Conservation (phyloP, 768 basidiomycete genomes). For the Tephrocybe sp. region DNA sequence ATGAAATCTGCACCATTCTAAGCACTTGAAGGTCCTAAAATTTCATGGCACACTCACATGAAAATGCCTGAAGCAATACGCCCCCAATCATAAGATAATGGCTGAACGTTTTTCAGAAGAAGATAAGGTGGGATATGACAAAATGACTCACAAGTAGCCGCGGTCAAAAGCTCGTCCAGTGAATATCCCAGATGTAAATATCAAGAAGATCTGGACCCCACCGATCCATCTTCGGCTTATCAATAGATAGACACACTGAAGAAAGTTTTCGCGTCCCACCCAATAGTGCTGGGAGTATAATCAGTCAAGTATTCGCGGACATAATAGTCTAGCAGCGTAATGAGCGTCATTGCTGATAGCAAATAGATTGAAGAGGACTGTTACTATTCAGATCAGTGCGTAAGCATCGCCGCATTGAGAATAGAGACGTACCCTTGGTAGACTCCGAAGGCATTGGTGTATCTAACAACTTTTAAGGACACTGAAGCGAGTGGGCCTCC, state of each 20-base stretch:
- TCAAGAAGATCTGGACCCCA: slow-evolving; percentile 38
- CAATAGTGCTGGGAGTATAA: slow-evolving; percentile 20
- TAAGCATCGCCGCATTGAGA: background rate
- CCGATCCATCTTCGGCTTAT: background rate
- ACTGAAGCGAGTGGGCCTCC: background rate
- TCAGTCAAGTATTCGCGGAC: slow-evolving; percentile 22
- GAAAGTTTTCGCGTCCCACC: slow-evolving; percentile 5
- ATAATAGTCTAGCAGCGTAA: slow-evolving; percentile 14
- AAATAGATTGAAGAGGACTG: background rate
- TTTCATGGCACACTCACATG: too few relatives aligned
- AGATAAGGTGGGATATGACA: too few relatives aligned
- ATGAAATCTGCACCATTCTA: too few relatives aligned
- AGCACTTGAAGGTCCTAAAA: too few relatives aligned
- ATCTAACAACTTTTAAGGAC: slow-evolving; percentile 7
- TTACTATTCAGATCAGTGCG: background rate
- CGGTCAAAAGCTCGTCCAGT: slow-evolving; percentile 28
- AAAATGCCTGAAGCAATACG: slow-evolving; percentile 13
- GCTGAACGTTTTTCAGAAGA: background rate
- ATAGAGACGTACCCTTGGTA: slow-evolving; percentile 19
- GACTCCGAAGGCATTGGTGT: slow-evolving; percentile 19
- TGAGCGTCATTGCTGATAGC: background rate
- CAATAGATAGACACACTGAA: background rate
- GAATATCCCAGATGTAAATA: slow-evolving; percentile 22
- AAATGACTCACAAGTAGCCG: slow-evolving; percentile 29
- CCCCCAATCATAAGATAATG: slow-evolving; percentile 19